These are phyloP conservation scores for Fusarium floridanum DNA, from an alignment of 2,329 filamentous ascomycete species.

Conservation along the genomic window DNA sequence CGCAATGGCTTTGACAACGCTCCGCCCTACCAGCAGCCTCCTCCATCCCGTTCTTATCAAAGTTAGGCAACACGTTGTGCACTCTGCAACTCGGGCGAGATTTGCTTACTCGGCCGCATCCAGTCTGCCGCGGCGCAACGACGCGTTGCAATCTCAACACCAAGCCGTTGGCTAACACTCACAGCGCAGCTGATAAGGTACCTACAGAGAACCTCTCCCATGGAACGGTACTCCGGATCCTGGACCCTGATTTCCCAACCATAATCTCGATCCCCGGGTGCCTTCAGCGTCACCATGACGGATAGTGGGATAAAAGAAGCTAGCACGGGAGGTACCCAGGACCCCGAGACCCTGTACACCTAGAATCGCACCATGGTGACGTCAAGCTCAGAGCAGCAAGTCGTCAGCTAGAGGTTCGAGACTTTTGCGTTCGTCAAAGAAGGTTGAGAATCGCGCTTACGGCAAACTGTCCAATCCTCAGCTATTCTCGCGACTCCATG, in stretches of 20 bases:
- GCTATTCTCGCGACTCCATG: conserved; percentile 9
- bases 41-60: not conserved
- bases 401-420: conserved; percentile 27
- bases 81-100: conserved; percentile 8
- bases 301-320: conserved; percentile 31
- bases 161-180: not conserved
- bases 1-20: not conserved
- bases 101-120: conserved; percentile 19
- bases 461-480: conserved; percentile 10
- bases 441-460: conserved; percentile 6
- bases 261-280: conserved; percentile 48
- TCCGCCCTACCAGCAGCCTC: not conserved
- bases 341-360: conserved; percentile 37
- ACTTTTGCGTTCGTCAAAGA: conserved; percentile 16
- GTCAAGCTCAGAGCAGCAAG: conserved; percentile 37
- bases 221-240: conserved; percentile 38
- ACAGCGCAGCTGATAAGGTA: not conserved
- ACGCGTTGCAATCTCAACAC: conserved; percentile 4
- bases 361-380: conserved; percentile 46
- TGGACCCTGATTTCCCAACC: conserved; percentile 49
- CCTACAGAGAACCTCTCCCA: conserved; percentile 13
- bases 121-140: conserved; percentile 18
- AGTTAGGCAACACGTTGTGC: not conserved
- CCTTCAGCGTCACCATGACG: conserved; percentile 44
- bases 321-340: conserved; percentile 23